phyloP scores from a whole-genome alignment of 2,329 filamentous ascomycete species.

The Claviceps sp. region DNA sequence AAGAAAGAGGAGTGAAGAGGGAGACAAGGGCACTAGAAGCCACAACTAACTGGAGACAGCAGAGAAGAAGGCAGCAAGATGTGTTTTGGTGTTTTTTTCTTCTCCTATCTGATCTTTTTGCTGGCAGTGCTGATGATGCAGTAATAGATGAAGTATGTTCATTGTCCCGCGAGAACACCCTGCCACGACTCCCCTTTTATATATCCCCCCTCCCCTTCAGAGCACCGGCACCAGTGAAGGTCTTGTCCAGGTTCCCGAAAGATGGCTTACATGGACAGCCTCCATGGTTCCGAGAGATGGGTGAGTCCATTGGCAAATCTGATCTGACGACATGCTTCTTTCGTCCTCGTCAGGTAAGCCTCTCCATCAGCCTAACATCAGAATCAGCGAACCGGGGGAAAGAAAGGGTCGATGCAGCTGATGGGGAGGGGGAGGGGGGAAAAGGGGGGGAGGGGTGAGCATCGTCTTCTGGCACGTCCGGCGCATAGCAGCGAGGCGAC shows the following conservation, averaged over 20 bases:
- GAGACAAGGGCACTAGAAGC: not conserved
- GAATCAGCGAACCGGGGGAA: not conserved
- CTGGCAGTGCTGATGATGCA: no score
- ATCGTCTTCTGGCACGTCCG: not conserved
- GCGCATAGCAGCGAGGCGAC: not conserved
- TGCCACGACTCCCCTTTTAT: not conserved
- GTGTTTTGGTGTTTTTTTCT: no score
- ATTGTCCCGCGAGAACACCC: no score
- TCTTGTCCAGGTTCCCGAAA: not conserved
- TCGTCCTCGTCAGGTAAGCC: not conserved
- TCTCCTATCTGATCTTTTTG: no score
- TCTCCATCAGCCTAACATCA: not conserved
- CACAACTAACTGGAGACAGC: no score
- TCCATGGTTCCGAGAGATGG: not conserved
- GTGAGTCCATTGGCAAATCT: not conserved
- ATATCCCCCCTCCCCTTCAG: not conserved
- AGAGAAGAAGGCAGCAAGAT: no score
- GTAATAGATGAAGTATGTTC: no score
- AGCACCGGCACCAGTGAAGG: not conserved
- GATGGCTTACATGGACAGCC: not conserved
- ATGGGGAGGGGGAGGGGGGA: not conserved
- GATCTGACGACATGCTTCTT: not conserved
- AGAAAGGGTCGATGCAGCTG: not conserved
- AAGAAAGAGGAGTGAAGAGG: not conserved
- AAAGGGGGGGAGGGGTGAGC: not conserved